Base-by-base conservation (phyloP, 163 green algal genomes). In the Volvox carteri region DNA sequence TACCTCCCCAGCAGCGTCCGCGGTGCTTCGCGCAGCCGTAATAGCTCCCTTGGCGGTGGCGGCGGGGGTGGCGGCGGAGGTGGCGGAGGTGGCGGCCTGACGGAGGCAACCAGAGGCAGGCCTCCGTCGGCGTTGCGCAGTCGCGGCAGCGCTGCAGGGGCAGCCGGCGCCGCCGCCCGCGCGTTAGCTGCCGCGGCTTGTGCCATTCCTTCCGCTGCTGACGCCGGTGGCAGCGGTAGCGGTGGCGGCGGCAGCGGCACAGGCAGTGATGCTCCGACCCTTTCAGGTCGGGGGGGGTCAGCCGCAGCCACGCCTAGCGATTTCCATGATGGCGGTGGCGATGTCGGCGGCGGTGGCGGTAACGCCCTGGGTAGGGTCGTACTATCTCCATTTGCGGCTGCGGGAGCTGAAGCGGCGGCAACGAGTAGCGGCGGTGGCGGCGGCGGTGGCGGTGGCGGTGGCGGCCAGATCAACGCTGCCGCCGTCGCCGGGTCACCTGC, bases 1-100 rank as follows among this genome's bases (percentile, higher is more conserved):
- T 87, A 87, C 80, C 65, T 80, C 46, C 18, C 75, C 75, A 68
- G 30, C 42, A 81, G 42, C 73, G 25, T 56, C 73, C 42, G 44
- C 46, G n/a, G 48, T 48, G 4, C n/a, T 30, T 16, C 48, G 28
- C 42, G 54, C 58, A 62, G 62, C 62, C 79, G 73, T 28, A 81
- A 81, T 44, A 41, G 18, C 73, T 81, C 73, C n/a, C 44, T 65
- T 28, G 73, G 73, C 44, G 73, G 70, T 23, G 41, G 30, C 41
- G 33, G 67, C 2, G 70, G 73, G 44, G 73, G 44, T 28, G 44
- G 30, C 9, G 39, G 68, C 42, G 41, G 67, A 30, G 67, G 67
- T 35, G 30, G n/a, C n/a, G n/a, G 21, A 12, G 19, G 62, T 39
- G 37, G 68, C 68, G 68, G 39, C 11, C 46, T 65, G 28, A 42